Evolutionary conservation across 2,329 filamentous ascomycete species (phyloP), one percentile per base, ranked within the genome.

Genomic region (Sporothrix brasiliensis): DNA sequence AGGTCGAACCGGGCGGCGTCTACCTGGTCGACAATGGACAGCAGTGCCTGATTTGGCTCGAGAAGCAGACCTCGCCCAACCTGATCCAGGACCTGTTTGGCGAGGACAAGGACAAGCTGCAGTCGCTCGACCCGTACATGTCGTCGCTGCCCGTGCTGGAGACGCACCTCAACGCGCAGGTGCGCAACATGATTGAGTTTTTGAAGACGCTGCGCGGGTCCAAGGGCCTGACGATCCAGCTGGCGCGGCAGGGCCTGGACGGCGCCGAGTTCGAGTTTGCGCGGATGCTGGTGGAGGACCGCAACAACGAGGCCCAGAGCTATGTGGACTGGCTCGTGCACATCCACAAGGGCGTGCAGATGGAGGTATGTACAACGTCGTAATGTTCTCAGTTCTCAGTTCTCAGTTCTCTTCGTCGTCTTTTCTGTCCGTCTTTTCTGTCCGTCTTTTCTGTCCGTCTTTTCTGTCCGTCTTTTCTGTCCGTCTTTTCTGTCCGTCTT

Each of bases 291-390:
- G 89, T 97, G 44, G 95, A 99, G 81, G 95, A 99, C 78, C 88
- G 95, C 74, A 98, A 98, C 79, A 97, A 97, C 75, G 95, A 99
- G 82, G 95, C 95, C 49, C 94, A 97, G 81, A 97, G 92, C 78
- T 99, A 98, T 80, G 95, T 98, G 47, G 95, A 99, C 81, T 99
- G 95, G 95, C 84, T 99, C 77, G 95, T 99, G 71, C 92, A 97
- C 80, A 86, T 98, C 73, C 95, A 99, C 81, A 91, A 94, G 76
- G 90, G 92, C 75, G 95, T 99, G 74, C 94, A 97, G 78, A 84
- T 97, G 74, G 95, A 99, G 86, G 88, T 91, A 79, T 81, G 86
- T 80, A 30, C 24, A 67, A 34, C 49, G 30, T 47, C 49, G n/a
- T n/a, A 4, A 39, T 14, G 14, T 41, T 41, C 34, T 34, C 6